phyloP scores from a whole-genome alignment of 1,284 basidiomycete genomes.

The Fistulinella cinereoalba region DNA sequence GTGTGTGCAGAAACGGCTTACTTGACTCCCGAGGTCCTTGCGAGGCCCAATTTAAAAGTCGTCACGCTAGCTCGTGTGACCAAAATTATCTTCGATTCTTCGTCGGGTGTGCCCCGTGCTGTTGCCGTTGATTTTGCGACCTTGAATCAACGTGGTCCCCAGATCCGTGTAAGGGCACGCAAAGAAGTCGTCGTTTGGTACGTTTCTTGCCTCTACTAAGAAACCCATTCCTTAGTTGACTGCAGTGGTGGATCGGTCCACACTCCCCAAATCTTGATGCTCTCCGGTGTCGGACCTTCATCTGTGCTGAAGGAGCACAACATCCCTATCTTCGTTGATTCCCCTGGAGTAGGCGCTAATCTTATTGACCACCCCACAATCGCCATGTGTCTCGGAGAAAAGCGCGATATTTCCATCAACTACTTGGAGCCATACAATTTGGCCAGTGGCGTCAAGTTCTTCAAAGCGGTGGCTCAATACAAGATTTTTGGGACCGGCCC shows the following conservation, averaged over 20 bases:
- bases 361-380: constrained; percentile 58
- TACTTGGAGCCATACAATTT: constrained; percentile 40
- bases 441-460: constrained; percentile 34
- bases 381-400: constrained; percentile 50
- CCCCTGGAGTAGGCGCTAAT: constrained; percentile 58
- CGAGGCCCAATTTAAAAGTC: constrained; percentile 60
- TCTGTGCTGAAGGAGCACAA: constrained; percentile 46
- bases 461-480: constrained; percentile 43
- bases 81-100: constrained; percentile 56
- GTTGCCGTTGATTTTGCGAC: constrained; percentile 58
- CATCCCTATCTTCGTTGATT: constrained; percentile 52
- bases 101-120: constrained; percentile 43
- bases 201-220: constrained; percentile 7
- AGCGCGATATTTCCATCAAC: constrained; percentile 41
- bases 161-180: constrained; percentile 44
- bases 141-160: constrained; percentile 13
- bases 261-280: constrained; percentile 67
- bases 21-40: constrained; percentile 57
- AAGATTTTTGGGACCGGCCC: constrained; percentile 43
- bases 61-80: constrained; percentile 52
- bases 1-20: constrained; percentile 65
- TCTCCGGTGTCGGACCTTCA: constrained; percentile 65
- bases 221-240: not conserved
- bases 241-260: constrained; percentile 61
- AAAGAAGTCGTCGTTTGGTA: constrained; percentile 66